Base-by-base conservation (phyloP, 306 rosid genomes). In the Macrotyloma uniflorum region DNA sequence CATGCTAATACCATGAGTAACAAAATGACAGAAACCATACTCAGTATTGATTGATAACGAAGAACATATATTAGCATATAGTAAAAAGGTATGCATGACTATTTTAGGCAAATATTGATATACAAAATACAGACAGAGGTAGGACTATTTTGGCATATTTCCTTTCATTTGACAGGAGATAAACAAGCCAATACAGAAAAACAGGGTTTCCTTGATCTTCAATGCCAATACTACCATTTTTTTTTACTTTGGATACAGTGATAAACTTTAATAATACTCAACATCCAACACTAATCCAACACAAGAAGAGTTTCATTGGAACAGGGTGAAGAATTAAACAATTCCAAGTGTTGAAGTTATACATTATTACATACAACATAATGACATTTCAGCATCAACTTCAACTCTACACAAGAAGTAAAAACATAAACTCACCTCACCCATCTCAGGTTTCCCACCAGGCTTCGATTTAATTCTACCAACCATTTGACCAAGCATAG, bases 391-490 rank as follows among this genome's bases (percentile, higher is more conserved):
- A 28, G 57, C 23, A 61, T 54, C 78, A 65, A 76, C 35, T 50
- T 47, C 18, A 76, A 74, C 14, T 51, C 4, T 23, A 68, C 13
- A n/a, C 15, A 76, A 65, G 51, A 38, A 54, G 47, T 5, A 42
- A 51, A 68, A 47, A 51, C 70, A 75, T 36, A 64, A 67, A 84
- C 97, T 86, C 77, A 96, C 99, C 97, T 91, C 98, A 14, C 98
- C 97, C 98, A 96, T 91, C 87, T 93, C 96, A 42, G 79, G 83
- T 84, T 88, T 96, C 32, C 97, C 93, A 50, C 98, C 98, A 28
- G 99, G 92, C 85, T 96, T 96, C 45, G 99, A 40, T 77, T 23
- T 67, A 67, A 93, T 91, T 70, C 93, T 87, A 42, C 99, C 98
- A 67, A 79, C 86, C 99, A 96, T 96, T 67, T 90, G 91, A 83